A percentile compares a stretch with the other conserved stretches of the same genome.
phyloP scores from a whole-genome alignment of 148 eudicot species.

The Amaranthus hypochondriacus region DNA sequence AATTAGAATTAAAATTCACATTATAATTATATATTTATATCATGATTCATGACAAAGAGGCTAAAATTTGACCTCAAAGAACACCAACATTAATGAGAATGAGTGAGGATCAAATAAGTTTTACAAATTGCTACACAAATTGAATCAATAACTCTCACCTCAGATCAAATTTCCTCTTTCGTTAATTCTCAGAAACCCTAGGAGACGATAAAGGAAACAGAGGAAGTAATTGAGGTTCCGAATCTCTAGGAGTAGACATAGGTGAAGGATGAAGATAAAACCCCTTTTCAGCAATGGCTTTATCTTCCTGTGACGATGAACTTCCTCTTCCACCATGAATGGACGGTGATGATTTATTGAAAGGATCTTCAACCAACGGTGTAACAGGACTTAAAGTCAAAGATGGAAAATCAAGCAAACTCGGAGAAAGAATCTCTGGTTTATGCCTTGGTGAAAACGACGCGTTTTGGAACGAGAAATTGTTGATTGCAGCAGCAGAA shows the following conservation, averaged over 20 bases:
- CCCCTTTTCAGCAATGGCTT: constrained; percentile 69
- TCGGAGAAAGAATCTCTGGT: constrained; percentile 65
- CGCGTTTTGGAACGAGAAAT: constrained; percentile 2
- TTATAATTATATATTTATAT: too few relatives aligned
- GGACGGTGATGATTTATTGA: constrained; percentile 41
- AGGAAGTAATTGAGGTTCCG: constrained; percentile 57
- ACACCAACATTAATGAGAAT: too few relatives aligned
- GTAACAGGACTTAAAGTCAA: constrained; percentile 77
- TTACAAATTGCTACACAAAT: constrained; percentile 6
- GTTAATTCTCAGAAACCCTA: constrained; percentile 29
- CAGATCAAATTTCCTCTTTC: background rate
- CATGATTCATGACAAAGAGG: too few relatives aligned
- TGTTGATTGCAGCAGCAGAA: background rate
- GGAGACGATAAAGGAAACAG: constrained; percentile 75
- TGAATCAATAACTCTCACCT: constrained; percentile 1
- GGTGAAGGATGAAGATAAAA: constrained; percentile 75
- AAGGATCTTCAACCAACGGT: constrained; percentile 49
- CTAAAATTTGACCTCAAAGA: too few relatives aligned
- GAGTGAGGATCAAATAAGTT: background rate
- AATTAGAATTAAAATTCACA: too few relatives aligned
- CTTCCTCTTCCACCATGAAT: constrained; percentile 4
- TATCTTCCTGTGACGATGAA: constrained; percentile 44
- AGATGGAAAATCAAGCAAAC: constrained; percentile 67
- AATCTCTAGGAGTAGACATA: constrained; percentile 28
- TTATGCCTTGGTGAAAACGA: constrained; percentile 36